Evolutionary conservation across 352 stramenopile genomes (phyloP).

Genomic region (Aphanomyces astaci): DNA sequence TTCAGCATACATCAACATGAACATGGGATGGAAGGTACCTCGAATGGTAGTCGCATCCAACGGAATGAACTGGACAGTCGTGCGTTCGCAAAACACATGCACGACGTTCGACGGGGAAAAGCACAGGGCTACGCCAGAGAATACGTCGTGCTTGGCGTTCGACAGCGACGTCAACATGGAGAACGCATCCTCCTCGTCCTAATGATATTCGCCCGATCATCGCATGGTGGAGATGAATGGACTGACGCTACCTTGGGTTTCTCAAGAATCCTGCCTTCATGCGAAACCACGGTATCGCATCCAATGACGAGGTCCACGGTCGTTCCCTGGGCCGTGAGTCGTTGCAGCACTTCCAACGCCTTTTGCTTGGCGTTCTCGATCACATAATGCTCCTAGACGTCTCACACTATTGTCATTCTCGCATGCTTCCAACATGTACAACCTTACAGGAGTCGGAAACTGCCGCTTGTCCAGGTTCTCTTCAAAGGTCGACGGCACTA

Average conservation of each 20-base stretch:
- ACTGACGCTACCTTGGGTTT: slow-evolving; percentile 47
- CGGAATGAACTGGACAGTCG: slow-evolving; percentile 42
- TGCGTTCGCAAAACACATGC: slow-evolving; percentile 69
- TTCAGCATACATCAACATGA: too few relatives aligned
- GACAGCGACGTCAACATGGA: slow-evolving; percentile 72
- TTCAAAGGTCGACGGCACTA: slow-evolving; percentile 75
- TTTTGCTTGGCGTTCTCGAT: slow-evolving; percentile 75
- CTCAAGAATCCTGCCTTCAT: slow-evolving; percentile 80
- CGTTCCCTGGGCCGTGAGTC: slow-evolving; percentile 26
- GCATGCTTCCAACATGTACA: neutral
- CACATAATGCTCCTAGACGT: slow-evolving; percentile 52
- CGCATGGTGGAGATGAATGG: too few relatives aligned
- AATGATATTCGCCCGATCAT: neutral
- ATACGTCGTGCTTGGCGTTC: slow-evolving; percentile 67
- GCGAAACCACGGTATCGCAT: slow-evolving; percentile 85
- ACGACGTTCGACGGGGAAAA: slow-evolving; percentile 30
- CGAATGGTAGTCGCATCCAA: slow-evolving; percentile 55
- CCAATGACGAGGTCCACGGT: slow-evolving; percentile 54
- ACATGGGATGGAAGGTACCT: slow-evolving; percentile 31
- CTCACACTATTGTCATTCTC: neutral
- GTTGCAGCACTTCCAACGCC: slow-evolving; percentile 56
- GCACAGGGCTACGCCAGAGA: slow-evolving; percentile 80
- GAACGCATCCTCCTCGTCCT: slow-evolving; percentile 70
- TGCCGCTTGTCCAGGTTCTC: slow-evolving; percentile 67
- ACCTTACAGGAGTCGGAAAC: slow-evolving; percentile 46